Percentiles rank a stretch among this genome's conserved stretches.
phyloP scores from a whole-genome alignment of 371 early-diverging fungal genomes.

The Mucor lusitanicus region DNA sequence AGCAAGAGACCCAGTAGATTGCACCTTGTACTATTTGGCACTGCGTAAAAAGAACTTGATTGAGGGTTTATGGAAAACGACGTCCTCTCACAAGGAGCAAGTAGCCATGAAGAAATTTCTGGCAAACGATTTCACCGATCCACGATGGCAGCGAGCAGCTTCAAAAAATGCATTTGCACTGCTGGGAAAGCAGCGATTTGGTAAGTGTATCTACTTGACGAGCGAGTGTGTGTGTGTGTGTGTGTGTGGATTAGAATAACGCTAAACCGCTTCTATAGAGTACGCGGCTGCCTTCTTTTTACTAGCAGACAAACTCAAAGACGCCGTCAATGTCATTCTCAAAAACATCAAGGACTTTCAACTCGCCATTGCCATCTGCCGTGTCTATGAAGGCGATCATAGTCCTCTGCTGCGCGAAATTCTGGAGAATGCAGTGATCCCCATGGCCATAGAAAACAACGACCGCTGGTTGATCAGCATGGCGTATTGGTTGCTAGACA shows the following conservation, averaged over 20 bases:
- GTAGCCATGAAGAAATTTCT: slow-evolving; percentile 86
- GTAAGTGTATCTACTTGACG: too few relatives aligned
- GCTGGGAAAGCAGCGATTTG: slow-evolving; percentile 92
- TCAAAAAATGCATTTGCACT: slow-evolving; percentile 96
- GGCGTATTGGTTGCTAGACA: slow-evolving; percentile 63
- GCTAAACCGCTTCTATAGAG: too few relatives aligned
- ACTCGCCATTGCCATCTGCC: slow-evolving; percentile 87
- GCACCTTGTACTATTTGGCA: slow-evolving; percentile 86
- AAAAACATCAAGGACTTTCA: slow-evolving; percentile 89
- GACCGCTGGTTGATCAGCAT: slow-evolving; percentile 83
- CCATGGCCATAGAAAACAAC: slow-evolving; percentile 37
- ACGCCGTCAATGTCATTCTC: slow-evolving; percentile 91
- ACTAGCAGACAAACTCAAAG: slow-evolving; percentile 80
- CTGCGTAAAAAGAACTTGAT: slow-evolving; percentile 84
- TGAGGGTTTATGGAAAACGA: slow-evolving; percentile 88
- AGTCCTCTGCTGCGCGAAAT: slow-evolving; percentile 63
- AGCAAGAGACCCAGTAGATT: slow-evolving; percentile 78
- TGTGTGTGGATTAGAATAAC: too few relatives aligned
- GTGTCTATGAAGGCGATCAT: slow-evolving; percentile 84
- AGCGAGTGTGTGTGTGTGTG: too few relatives aligned
- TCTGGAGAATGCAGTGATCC: slow-evolving; percentile 42
- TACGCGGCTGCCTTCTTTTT: slow-evolving; percentile 96
- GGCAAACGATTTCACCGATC: slow-evolving; percentile 85
- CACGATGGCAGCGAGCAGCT: slow-evolving; percentile 91
- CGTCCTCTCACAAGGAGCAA: slow-evolving; percentile 84